Percentiles rank a stretch among this genome's conserved stretches.
phyloP scores from a whole-genome alignment of 495 filamentous ascomycete genomes.

The Xylaria flabelliformis region DNA sequence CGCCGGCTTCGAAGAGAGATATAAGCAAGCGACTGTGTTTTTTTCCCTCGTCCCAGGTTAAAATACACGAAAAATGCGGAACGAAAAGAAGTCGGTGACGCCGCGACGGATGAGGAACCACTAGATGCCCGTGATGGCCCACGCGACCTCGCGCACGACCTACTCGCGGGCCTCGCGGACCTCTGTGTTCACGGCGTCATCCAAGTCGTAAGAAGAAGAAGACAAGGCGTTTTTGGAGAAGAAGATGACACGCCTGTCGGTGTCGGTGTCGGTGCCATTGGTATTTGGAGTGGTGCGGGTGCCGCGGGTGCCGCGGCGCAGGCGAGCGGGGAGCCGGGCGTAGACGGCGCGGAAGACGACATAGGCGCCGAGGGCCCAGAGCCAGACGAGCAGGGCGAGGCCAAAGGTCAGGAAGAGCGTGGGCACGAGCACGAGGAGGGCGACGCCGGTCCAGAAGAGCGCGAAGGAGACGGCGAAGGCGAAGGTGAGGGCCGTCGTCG shows the following conservation, averaged over 20 bases:
- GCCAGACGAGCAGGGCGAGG: conserved; percentile 65
- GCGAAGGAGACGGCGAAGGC: conserved; percentile 64
- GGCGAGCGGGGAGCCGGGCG: conserved; percentile 35
- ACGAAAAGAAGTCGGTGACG: conserved; percentile 26
- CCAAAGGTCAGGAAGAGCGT: conserved; percentile 64
- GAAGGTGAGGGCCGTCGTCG: conserved; percentile 61
- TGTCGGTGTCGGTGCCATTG: conserved; percentile 3
- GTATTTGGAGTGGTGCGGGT: neutral
- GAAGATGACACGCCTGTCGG: conserved; percentile 36
- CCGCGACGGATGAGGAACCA: conserved; percentile 36
- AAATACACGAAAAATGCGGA: conserved; percentile 17
- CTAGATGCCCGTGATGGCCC: conserved; percentile 33
- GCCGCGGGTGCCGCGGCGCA: conserved; percentile 24
- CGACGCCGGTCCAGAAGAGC: conserved; percentile 66
- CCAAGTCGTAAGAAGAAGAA: conserved; percentile 22
- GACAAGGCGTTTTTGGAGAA: conserved; percentile 33
- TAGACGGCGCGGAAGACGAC: conserved; percentile 60
- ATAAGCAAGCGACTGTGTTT: neutral
- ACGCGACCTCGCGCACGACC: conserved; percentile 37
- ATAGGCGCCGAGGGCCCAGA: conserved; percentile 65
- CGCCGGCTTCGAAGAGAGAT: neutral
- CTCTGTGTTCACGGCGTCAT: conserved; percentile 33
- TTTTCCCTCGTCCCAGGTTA: neutral
- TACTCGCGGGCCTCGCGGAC: conserved; percentile 37
- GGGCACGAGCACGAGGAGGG: conserved; percentile 67